Base-by-base conservation (phyloP, 2,329 filamentous ascomycete species). In the Domatiomyces globalis region DNA sequence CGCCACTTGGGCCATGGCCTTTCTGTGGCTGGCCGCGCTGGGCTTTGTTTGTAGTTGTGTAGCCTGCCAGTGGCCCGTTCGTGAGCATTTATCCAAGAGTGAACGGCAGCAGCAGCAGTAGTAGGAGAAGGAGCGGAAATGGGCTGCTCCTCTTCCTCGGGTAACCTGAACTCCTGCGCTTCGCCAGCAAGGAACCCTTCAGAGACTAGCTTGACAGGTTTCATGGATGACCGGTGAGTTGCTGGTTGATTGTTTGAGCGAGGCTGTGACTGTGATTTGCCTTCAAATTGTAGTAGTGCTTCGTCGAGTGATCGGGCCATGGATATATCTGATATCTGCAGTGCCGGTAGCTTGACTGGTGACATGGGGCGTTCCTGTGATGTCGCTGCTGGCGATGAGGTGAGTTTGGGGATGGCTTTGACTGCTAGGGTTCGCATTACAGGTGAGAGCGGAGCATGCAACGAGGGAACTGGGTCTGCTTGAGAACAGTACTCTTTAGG, bases 121-220 rank as follows among this genome's bases (percentile, higher is more conserved):
- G n/a, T n/a, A 15, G 33, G 12, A 4, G 10, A 15, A 12, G 10
- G 29, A n/a, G 29, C 7, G 29, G 29, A 33, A 33, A 39, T 39
- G 15, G 33, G 12, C 10, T 39, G 10, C 9, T 5, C 10, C 33
- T 15, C 33, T 8, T 45, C 45, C 15, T 54, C 47, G 15, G 54
- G 47, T 19, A 58, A 18, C 42, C 49, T 47, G 43, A 58, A 36
- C 49, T 51, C 54, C 45, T 50, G 53, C 18, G 60, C 60, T 49
- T 60, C 60, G 12, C 57, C 58, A 15, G 58, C 58, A 10, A 60
- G 51, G 45, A 61, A 61, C 4, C 46, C 57, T 29, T 48, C 45
- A 47, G 42, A 51, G 4, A 48, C 2, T 33, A 39, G 15, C 9
- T 17, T 10, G 10, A 33, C 20, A 18, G 46, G 44, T 29, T 51